Evolutionary conservation across 2,329 filamentous ascomycete genomes (phyloP), one percentile per base, ranked within the genome.

Genomic region (Aspergillus flavus): DNA sequence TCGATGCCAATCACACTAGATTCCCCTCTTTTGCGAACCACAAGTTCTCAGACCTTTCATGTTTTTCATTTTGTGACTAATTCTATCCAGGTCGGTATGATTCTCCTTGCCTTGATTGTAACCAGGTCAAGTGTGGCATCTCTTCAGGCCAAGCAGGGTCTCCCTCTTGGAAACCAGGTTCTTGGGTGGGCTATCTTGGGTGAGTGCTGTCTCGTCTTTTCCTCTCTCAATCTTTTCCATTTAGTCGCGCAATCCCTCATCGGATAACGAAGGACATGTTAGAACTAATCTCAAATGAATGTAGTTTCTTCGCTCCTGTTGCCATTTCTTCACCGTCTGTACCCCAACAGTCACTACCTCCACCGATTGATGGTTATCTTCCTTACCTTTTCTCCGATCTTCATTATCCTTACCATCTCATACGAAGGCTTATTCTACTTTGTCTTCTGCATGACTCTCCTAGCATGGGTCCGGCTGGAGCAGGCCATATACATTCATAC

Each of bases 351-450:
- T 69, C 89, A 97, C 79, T 97, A 98, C 77, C 86, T 98, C 69
- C 94, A 98, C 76, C 89, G 94, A 28, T 83, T 99, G 4, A 85
- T 94, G 68, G 87, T 96, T 70, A 89, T 97, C 59, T 99, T 98
- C 81, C 84, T 99, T 56, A 91, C 94, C 6, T 98, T 96, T 75
- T 91, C 94, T 0, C 95, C 95, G 0, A 91, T 91, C 1, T 99
- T 98, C 78, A 91, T 99, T 74, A 94, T 99, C 72, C 87, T 99
- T 57, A 96, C 94, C 9, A 97, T 98, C 70, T 97, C 94, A 0
- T 99, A 96, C 80, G 95, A 99, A 78, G 94, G 94, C 0, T 84
- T 99, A 2, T 99, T 99, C 78, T 99, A 98, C 78, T 87, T 97
- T 64, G 88, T 90, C 12, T 99, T 97, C 78, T 93, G 89, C 73